phyloP scores from a whole-genome alignment of 2,329 filamentous ascomycete genomes.

The Nothopassalora personata region DNA sequence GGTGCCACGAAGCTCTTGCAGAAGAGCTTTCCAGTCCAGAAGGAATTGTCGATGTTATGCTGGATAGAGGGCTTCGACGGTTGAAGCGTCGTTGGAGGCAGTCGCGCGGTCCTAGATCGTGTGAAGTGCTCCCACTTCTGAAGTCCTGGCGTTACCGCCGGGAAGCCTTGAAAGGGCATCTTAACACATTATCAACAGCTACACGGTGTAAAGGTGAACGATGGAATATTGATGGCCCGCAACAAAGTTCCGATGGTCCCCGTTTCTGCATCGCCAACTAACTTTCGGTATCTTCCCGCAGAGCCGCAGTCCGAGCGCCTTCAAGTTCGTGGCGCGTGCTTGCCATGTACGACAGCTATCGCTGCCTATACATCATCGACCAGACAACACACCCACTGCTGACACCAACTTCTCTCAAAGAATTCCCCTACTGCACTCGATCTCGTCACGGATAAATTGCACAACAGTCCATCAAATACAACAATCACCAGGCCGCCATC shows the following conservation, averaged over 20 bases:
- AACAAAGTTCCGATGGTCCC: neutral
- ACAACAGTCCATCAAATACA: neutral
- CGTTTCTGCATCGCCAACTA: neutral
- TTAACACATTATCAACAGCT: no score
- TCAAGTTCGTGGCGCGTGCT: neutral
- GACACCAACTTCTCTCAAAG: neutral
- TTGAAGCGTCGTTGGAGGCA: no score
- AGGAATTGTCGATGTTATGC: no score
- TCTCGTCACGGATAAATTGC: neutral
- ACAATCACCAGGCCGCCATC: constrained; percentile 14
- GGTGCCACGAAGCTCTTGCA: no score
- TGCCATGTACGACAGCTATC: neutral
- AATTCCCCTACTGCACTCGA: neutral
- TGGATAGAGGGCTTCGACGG: no score
- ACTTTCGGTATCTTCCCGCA: neutral
- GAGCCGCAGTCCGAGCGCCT: neutral
- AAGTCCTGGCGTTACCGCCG: no score
- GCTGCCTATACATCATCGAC: neutral
- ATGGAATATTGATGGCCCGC: neutral
- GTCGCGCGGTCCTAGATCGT: no score
- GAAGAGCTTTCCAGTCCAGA: no score
- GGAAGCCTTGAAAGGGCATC: no score
- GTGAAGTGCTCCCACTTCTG: no score
- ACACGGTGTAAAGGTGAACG: no score
- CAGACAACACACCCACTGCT: neutral